Evolutionary conservation across 2,329 filamentous ascomycete species (phyloP), one percentile per base, ranked within the genome.

Genomic region (Penicillium sp.): DNA sequence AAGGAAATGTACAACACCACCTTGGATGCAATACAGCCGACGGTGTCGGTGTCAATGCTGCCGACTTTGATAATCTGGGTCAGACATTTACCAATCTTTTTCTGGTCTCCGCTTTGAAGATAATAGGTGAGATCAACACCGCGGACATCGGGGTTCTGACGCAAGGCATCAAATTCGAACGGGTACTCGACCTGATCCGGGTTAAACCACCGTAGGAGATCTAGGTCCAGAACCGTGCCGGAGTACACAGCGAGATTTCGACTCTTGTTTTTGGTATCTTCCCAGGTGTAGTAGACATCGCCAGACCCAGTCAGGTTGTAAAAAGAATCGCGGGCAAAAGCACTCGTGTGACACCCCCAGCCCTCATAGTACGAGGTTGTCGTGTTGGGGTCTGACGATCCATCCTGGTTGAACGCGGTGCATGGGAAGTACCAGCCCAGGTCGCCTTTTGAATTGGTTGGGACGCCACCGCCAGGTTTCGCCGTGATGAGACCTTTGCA

Each of bases 401-500:
- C 93, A 65, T 98, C 93, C 70, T 97, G 93, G 57, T 94, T 94
- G 76, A 90, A 94, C 1, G 86, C 77, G 4, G 79, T 84, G 76
- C 93, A 98, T 3, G 93, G 93, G 66, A 97, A 97, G 67, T 98
- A 98, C 91, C 93, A 98, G 1, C 85, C 93, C 52, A 98, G 73
- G 48, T 95, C 83, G 5, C 80, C 82, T 45, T 84, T 72, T 26
- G 68, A 71, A 64, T 95, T 84, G 5, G 85, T 86, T 1, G 90
- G 89, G 7, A 98, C 83, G 59, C 89, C 85, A 0, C 76, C 76
- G 1, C 78, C 65, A 1, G 85, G 81, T 6, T 77, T 70, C 1
- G 57, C 57, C 2, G 82, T 95, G 65, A 98, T 95, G 48, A 97
- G 71, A 8, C 80, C 86, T 73, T 97, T 98, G 79, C 93, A 98